Percentiles rank a stretch among this genome's conserved stretches.
Evolutionary conservation across 164 flowering plant genomes (phyloP).

Genomic region (Magnolia sinica): DNA sequence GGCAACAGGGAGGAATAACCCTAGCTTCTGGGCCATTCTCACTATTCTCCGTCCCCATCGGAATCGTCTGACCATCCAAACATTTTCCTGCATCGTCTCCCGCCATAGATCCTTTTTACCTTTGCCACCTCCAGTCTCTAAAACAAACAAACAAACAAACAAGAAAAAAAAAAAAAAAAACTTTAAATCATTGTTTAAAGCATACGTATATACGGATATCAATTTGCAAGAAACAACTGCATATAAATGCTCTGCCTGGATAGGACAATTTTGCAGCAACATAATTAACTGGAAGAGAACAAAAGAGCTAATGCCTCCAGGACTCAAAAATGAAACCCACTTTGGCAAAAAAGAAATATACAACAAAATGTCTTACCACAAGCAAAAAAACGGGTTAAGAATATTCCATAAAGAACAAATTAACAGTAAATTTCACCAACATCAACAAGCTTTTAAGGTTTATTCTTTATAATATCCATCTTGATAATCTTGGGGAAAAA

Average conservation of each 20-base stretch:
- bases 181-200: neutral
- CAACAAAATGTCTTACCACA: too few species aligned
- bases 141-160: neutral
- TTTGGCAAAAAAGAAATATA: too few species aligned
- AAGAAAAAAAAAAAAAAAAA: neutral
- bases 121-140: slow-evolving; percentile 72
- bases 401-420: too few species aligned
- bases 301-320: neutral
- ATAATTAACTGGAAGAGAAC: neutral
- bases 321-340: neutral
- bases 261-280: neutral
- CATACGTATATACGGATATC: neutral
- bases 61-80: slow-evolving; percentile 77
- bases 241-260: neutral
- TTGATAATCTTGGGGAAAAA: neutral
- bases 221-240: neutral
- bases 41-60: slow-evolving; percentile 75
- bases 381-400: too few species aligned
- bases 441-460: neutral
- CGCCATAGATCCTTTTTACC: slow-evolving; percentile 68
- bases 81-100: slow-evolving; percentile 60
- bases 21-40: slow-evolving; percentile 28
- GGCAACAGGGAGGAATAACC: slow-evolving; percentile 74
- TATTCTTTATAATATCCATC: neutral
- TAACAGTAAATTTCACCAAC: neutral